Evolutionary conservation across 2,329 filamentous ascomycete species (phyloP), one percentile per base, ranked within the genome.

Genomic region (Fusarium fujikuroi): DNA sequence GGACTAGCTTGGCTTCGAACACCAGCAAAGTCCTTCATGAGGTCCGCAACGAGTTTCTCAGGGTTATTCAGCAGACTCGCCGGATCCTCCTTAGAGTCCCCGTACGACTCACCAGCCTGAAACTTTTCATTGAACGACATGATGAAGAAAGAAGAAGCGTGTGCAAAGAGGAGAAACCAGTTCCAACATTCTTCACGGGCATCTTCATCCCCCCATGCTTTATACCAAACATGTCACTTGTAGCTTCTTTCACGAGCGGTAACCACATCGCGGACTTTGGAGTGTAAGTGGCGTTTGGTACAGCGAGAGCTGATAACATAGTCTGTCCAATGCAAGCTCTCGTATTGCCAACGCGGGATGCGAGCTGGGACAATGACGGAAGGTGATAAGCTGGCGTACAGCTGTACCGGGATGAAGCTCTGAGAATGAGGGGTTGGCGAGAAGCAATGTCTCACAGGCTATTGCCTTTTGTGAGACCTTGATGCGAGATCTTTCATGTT

Each of bases 91-190:
- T 68, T 73, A 1, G 69, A 63, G 36, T 80, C 79, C 3, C 74
- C 80, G 62, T 84, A 84, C 9, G 78, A 66, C 68, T 83, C 82
- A 4, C 82, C 82, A 9, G 81, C 81, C 64, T 83, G 82, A 32
- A 77, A 83, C 65, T 83, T 83, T 54, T 81, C 76, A 42, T 79
- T 73, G 49, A 77, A 79, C 8, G 78, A 70, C 81, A 82, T 83
- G 64, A 25, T 75, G 59, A 56, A 67, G 36, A 23, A 11, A 52
- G 56, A 16, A 54, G 62, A 61, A 40, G 49, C 36, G 56, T 43
- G 46, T 49, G 42, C 43, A 58, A 42, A 52, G 43, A 40, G 5
- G 3, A 10, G 7, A 32, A 14, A 23, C 34, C 34, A 54, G 32
- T 23, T 28, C 23, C 21, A 14, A 0, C 34, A 25, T 25, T 2